Evolutionary conservation across 2,329 filamentous ascomycete species (phyloP).

Genomic region (Ceratocystis smalleyi): DNA sequence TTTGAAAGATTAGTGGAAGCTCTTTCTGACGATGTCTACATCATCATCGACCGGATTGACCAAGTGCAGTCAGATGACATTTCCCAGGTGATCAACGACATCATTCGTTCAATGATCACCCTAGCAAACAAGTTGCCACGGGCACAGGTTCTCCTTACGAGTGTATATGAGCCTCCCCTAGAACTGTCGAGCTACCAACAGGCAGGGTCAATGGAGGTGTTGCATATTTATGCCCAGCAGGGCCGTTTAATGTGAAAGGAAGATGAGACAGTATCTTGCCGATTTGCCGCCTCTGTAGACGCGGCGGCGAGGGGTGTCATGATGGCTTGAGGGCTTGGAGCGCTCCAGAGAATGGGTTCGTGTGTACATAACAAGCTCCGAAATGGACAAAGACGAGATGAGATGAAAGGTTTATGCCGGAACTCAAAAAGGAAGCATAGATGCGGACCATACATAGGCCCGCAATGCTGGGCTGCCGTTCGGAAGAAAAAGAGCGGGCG

Average conservation of each 20-base stretch:
- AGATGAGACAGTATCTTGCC: background rate
- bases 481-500: background rate
- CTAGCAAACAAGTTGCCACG: conserved; percentile 3
- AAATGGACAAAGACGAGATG: too few species aligned
- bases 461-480: too few species aligned
- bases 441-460: too few species aligned
- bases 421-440: too few species aligned
- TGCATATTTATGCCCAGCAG: conserved; percentile 4
- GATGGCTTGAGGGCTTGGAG: too few species aligned
- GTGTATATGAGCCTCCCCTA: conserved; percentile 16
- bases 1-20: conserved; percentile 12
- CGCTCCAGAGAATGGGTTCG: too few species aligned
- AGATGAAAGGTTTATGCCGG: too few species aligned
- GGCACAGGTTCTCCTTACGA: conserved; percentile 11
- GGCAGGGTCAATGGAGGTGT: background rate
- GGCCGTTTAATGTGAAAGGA: conserved; percentile 5
- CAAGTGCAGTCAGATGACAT: conserved; percentile 12
- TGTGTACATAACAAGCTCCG: too few species aligned
- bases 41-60: conserved; percentile 16
- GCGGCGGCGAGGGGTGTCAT: too few species aligned
- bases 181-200: conserved; percentile 5
- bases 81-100: conserved; percentile 6
- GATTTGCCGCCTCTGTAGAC: too few species aligned
- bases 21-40: conserved; percentile 12
- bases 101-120: conserved; percentile 10